Evolutionary conservation across 805 yeast genomes (phyloP).

Genomic region (Clavispora vitiphila): DNA sequence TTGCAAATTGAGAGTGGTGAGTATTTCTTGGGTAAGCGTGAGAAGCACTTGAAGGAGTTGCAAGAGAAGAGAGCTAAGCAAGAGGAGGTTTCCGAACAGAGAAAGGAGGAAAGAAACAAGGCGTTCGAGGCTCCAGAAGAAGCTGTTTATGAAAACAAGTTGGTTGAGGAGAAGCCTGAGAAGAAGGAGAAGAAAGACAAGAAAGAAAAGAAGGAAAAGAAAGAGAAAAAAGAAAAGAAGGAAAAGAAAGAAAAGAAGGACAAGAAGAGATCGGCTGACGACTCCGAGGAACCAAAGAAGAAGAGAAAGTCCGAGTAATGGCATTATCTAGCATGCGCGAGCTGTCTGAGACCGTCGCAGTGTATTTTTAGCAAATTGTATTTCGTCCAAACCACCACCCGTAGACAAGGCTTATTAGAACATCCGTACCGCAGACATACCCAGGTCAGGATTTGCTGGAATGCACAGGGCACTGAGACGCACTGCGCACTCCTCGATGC

Average conservation of each 20-base stretch:
- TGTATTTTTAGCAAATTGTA: slow-evolving; percentile 1
- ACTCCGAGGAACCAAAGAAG: slow-evolving; percentile 5
- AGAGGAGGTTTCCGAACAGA: slow-evolving; percentile 59
- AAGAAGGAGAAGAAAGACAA: slow-evolving; percentile 21
- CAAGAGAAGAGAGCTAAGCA: slow-evolving; percentile 79
- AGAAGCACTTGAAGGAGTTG: slow-evolving; percentile 65
- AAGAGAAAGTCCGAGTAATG: slow-evolving; percentile 1
- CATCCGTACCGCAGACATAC: no score
- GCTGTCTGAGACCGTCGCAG: slow-evolving; percentile 1
- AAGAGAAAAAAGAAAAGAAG: slow-evolving; percentile 20
- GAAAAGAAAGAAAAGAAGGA: slow-evolving; percentile 23
- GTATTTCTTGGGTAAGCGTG: slow-evolving; percentile 85
- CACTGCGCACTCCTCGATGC: no score
- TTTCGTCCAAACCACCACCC: neutral
- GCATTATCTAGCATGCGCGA: slow-evolving; percentile 1
- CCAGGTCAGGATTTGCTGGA: no score
- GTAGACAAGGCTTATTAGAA: no score
- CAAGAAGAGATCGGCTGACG: slow-evolving; percentile 17
- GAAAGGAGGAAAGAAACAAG: slow-evolving; percentile 65
- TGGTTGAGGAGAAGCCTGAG: slow-evolving; percentile 15
- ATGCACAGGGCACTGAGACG: no score
- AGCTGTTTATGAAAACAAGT: slow-evolving; percentile 44
- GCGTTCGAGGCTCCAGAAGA: slow-evolving; percentile 88
- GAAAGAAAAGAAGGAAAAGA: slow-evolving; percentile 14
- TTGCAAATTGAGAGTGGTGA: slow-evolving; percentile 97